phyloP scores from a whole-genome alignment of 2,329 filamentous ascomycete species.

The Ascomycota sp. region DNA sequence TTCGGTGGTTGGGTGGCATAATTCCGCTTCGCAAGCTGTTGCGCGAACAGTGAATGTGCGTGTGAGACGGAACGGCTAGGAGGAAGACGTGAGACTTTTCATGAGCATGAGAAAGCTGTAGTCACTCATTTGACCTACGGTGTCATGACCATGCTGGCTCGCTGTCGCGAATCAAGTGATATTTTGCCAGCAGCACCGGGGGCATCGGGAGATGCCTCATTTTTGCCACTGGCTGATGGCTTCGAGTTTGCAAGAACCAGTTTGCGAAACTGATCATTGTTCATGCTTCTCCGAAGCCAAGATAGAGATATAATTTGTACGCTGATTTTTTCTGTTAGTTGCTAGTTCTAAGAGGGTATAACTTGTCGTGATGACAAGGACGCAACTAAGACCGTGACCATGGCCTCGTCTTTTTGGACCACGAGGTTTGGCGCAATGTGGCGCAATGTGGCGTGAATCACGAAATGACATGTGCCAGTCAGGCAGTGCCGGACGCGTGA shows the following conservation, averaged over 20 bases:
- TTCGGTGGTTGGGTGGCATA: slow-evolving; percentile 36
- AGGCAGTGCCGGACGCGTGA: too few species aligned
- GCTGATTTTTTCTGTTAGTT: background rate
- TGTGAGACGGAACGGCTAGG: slow-evolving; percentile 39
- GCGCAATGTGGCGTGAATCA: background rate
- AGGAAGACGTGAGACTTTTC: slow-evolving; percentile 6
- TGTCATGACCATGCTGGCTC: slow-evolving; percentile 80
- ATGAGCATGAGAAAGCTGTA: background rate
- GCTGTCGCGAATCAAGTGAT: slow-evolving; percentile 55
- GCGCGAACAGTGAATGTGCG: slow-evolving; percentile 51
- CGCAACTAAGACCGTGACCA: background rate
- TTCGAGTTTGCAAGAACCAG: slow-evolving; percentile 37
- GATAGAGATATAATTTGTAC: background rate
- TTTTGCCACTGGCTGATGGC: slow-evolving; percentile 18
- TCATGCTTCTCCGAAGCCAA: slow-evolving; percentile 36
- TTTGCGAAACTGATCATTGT: slow-evolving; percentile 85
- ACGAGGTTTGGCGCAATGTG: background rate
- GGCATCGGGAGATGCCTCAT: slow-evolving; percentile 22
- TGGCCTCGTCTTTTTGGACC: too few species aligned
- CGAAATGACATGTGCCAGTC: slow-evolving; percentile 1
- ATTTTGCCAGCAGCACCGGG: slow-evolving; percentile 14
- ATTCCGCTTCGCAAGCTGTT: slow-evolving; percentile 60
- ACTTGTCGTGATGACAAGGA: too few species aligned
- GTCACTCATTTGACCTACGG: slow-evolving; percentile 35
- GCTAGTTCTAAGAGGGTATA: background rate